Evolutionary conservation across 2,329 filamentous ascomycete species (phyloP).

Genomic region (Paecilomyces fulvus): DNA sequence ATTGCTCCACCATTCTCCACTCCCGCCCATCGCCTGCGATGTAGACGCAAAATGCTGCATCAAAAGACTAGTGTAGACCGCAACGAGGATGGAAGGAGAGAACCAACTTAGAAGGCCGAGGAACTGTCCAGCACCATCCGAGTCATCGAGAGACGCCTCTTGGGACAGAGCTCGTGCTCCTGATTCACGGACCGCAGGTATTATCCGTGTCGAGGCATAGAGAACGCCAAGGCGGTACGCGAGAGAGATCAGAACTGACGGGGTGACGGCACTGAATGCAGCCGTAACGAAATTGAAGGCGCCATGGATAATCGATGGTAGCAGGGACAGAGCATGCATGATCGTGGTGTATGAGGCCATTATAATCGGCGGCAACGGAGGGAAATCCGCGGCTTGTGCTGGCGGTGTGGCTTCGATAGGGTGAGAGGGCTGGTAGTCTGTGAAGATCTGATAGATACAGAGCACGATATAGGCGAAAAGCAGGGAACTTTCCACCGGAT

Average conservation of each 20-base stretch:
- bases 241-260: constrained; percentile 90
- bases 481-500: constrained; percentile 88
- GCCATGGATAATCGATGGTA: constrained; percentile 77
- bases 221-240: constrained; percentile 91
- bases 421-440: constrained; percentile 81
- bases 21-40: constrained; percentile 50
- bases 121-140: constrained; percentile 70
- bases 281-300: constrained; percentile 80
- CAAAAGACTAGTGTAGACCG: constrained; percentile 89
- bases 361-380: constrained; percentile 91
- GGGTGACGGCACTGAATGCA: constrained; percentile 89
- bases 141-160: constrained; percentile 77
- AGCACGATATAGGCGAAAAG: constrained; percentile 97
- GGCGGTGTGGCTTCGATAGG: constrained; percentile 47
- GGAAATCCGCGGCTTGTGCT: constrained; percentile 64
- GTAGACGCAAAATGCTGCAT: constrained; percentile 89
- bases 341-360: constrained; percentile 97
- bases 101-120: constrained; percentile 86
- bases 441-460: constrained; percentile 98
- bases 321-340: constrained; percentile 69
- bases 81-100: constrained; percentile 85
- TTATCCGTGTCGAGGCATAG: constrained; percentile 91
- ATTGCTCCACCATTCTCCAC: constrained; percentile 71
- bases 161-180: constrained; percentile 75
- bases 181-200: constrained; percentile 81